Evolutionary conservation across 2,329 filamentous ascomycete species (phyloP).

Genomic region (Penicillium sp.): DNA sequence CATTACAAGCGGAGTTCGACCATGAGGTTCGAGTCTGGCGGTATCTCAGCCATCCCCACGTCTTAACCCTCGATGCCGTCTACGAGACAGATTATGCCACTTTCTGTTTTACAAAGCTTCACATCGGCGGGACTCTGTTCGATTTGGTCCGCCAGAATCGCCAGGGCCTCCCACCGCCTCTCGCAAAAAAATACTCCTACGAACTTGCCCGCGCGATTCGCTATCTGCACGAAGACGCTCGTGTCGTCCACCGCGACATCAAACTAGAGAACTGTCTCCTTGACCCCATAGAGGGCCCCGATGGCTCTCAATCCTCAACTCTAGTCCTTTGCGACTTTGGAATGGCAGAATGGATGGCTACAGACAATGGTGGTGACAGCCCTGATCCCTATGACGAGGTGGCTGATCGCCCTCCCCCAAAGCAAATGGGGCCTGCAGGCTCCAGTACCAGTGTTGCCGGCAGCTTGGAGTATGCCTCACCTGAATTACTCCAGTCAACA

Average conservation of each 20-base stretch:
- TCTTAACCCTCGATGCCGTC: conserved; percentile 58
- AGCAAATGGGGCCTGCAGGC: conserved; percentile 52
- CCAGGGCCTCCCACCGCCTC: conserved; percentile 46
- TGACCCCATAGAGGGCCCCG: conserved; percentile 49
- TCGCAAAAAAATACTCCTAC: conserved; percentile 57
- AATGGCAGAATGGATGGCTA: conserved; percentile 62
- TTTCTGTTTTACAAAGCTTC: conserved; percentile 62
- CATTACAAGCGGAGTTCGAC: conserved; percentile 62
- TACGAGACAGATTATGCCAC: conserved; percentile 65
- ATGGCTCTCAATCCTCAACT: conserved; percentile 49
- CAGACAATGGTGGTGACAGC: conserved; percentile 49
- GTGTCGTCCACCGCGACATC: conserved; percentile 62
- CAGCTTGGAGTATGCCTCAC: conserved; percentile 53
- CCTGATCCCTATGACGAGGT: conserved; percentile 47
- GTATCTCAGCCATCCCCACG: conserved; percentile 57
- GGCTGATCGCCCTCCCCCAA: conserved; percentile 45
- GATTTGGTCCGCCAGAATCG: conserved; percentile 56
- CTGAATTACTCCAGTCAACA: conserved; percentile 42
- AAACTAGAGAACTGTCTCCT: conserved; percentile 65
- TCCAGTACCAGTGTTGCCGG: conserved; percentile 56
- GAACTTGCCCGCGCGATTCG: conserved; percentile 60
- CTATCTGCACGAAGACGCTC: conserved; percentile 63
- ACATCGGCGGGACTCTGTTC: conserved; percentile 60
- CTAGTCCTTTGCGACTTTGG: conserved; percentile 64
- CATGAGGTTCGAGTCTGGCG: conserved; percentile 65